Evolutionary conservation across 2,329 filamentous ascomycete species (phyloP).

Genomic region (Colletotrichum melonis): DNA sequence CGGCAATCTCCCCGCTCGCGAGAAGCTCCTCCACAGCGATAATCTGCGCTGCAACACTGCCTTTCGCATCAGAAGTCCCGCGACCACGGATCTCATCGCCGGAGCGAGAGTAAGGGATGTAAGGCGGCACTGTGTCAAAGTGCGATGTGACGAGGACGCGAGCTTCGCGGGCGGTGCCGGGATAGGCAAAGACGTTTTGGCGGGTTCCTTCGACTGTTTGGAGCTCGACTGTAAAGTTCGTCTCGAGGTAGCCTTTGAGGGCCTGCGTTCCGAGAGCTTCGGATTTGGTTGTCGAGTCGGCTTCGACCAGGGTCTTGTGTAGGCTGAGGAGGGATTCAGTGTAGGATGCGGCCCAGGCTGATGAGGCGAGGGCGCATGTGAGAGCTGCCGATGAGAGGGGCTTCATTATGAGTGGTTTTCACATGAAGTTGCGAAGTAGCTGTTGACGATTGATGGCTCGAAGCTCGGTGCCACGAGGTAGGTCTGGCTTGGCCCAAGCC

Average conservation of each 20-base stretch:
- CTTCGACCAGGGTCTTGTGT: conserved; percentile 79
- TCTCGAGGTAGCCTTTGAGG: conserved; percentile 73
- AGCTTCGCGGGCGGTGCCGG: conserved; percentile 58
- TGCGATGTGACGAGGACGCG: conserved; percentile 79
- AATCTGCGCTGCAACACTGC: conserved; percentile 78
- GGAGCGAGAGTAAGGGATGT: conserved; percentile 74
- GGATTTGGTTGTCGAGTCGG: conserved; percentile 76
- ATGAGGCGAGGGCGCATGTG: not conserved
- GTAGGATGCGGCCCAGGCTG: conserved; percentile 45
- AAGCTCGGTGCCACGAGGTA: no score
- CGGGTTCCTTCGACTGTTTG: conserved; percentile 51
- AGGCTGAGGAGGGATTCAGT: conserved; percentile 73
- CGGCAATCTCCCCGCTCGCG: conserved; percentile 48
- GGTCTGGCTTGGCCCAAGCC: not conserved
- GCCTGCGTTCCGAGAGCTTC: conserved; percentile 77
- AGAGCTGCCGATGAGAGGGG: not conserved
- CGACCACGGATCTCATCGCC: conserved; percentile 73
- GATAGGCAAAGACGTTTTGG: conserved; percentile 83
- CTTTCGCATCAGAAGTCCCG: conserved; percentile 80
- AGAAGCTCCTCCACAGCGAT: conserved; percentile 71
- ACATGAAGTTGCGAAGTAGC: no score
- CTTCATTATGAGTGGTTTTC: not conserved
- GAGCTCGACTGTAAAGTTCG: conserved; percentile 54
- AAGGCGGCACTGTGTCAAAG: conserved; percentile 82
- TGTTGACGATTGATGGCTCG: no score